phyloP scores from a whole-genome alignment of 176 grass and related monocot species.

The Musa beccarii region DNA sequence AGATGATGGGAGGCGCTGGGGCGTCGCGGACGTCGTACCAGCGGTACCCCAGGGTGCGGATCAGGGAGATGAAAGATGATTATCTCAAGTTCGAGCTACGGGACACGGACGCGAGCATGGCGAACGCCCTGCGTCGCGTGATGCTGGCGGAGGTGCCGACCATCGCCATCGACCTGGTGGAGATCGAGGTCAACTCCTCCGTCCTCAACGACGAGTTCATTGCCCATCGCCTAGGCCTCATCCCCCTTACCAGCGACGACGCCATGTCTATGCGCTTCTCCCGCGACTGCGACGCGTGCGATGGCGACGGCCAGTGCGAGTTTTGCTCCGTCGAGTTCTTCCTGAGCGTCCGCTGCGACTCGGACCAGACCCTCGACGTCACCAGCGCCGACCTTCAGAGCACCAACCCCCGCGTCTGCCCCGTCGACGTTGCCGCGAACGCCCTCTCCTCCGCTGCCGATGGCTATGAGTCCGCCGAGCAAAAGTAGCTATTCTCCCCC shows the following conservation, averaged over 20 bases:
- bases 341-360: conserved; percentile 60
- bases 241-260: conserved; percentile 70
- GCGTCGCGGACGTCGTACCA: conserved; percentile 36
- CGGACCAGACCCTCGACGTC: conserved; percentile 86
- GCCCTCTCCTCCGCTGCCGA: conserved; percentile 39
- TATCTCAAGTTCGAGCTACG: conserved; percentile 78
- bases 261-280: conserved; percentile 97
- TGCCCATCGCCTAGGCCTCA: conserved; percentile 84
- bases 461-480: conserved; percentile 33
- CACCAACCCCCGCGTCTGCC: conserved; percentile 50
- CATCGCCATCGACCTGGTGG: conserved; percentile 79
- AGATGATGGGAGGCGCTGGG: background rate
- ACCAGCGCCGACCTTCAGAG: conserved; percentile 66
- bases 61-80: conserved; percentile 72
- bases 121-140: conserved; percentile 80
- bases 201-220: conserved; percentile 99
- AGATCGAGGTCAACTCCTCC: conserved; percentile 81
- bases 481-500: conserved; percentile 30
- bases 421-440: conserved; percentile 43
- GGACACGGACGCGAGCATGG: conserved; percentile 83
- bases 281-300: conserved; percentile 85
- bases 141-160: conserved; percentile 95
- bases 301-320: conserved; percentile 74
- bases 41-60: conserved; percentile 60
- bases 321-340: conserved; percentile 92